Evolutionary conservation across 371 early-diverging fungal species (phyloP), one percentile per base, ranked within the genome.

Genomic region (Mortierella sp.): DNA sequence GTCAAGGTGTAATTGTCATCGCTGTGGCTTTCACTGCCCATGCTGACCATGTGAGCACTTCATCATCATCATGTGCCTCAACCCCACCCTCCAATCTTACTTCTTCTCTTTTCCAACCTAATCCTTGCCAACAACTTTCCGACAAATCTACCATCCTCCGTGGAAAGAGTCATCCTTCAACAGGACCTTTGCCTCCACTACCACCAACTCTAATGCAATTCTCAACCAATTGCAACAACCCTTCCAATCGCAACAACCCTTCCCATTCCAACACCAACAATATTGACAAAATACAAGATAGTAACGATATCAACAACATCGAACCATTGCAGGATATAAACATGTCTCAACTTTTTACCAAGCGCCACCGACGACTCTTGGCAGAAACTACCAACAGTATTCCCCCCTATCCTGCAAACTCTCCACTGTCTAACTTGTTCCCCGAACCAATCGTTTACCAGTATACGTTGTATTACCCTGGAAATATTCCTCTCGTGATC

Each of bases 181-280:
- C 77, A 76, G 77, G 76, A 71, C 37, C 65, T 47, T 60, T 43
- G 34, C 55, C 53, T 23, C 68, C 57, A 23, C 42, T 23, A 5
- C 71, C 28, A 22, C 31, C 49, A 28, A 31, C 34, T 17, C 61
- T 34, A 42, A 23, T 35, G 29, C 70, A 71, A 70, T 76, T 76
- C 76, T 76, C 76, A 76, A 76, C 76, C 76, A 76, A 76, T 76
- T 71, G 71, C 67, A 26, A 1, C 51, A 2, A n/a, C 49, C 19
- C 28, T 34, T 42, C 43, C 29, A 22, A 19, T 26, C n/a, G n/a
- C n/a, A n/a, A 23, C 10, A 26, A 55, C 1, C 3, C 9, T 66
- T 45, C 19, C 19, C 0, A 57, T 43, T 57, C 47, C 47, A 58
- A 29, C 17, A n/a, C 32, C 34, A 23, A 7, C 26, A 26, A 51